These are phyloP conservation scores for Botryosphaeria dothidea DNA, from an alignment of 2,329 filamentous ascomycete genomes.

Conservation along the genomic window DNA sequence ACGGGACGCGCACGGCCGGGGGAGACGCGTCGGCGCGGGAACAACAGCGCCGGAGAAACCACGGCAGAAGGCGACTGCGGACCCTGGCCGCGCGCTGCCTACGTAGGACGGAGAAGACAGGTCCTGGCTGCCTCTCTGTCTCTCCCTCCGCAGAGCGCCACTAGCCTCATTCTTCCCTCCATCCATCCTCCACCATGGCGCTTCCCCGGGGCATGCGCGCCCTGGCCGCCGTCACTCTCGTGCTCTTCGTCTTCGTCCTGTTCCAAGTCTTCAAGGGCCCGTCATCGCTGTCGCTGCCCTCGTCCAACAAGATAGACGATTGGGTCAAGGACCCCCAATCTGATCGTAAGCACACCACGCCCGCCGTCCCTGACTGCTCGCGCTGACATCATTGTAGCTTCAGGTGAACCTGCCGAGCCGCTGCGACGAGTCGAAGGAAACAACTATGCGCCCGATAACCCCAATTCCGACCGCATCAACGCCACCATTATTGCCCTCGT, in stretches of 20 bases:
- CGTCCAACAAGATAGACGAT: slow-evolving; percentile 50
- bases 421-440: slow-evolving; percentile 69
- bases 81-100: not conserved
- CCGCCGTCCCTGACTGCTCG: not conserved
- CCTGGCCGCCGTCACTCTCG: slow-evolving; percentile 68
- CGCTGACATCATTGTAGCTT: slow-evolving; percentile 55
- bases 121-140: not conserved
- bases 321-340: slow-evolving; percentile 80
- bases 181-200: slow-evolving; percentile 62
- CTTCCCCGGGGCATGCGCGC: slow-evolving; percentile 82
- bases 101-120: not conserved
- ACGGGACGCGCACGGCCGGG: slow-evolving; percentile 1
- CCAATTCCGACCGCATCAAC: slow-evolving; percentile 81
- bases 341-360: slow-evolving; percentile 69
- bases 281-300: slow-evolving; percentile 39
- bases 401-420: slow-evolving; percentile 77
- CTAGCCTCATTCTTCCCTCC: not conserved
- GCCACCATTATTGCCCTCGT: slow-evolving; percentile 91
- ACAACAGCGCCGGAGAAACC: not conserved
- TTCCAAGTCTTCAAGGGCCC: slow-evolving; percentile 70
- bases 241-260: slow-evolving; percentile 77
- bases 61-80: not conserved
- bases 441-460: slow-evolving; percentile 75
- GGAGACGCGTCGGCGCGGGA: slow-evolving; percentile 15
- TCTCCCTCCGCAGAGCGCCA: not conserved